Base-by-base conservation (phyloP, 2,329 filamentous ascomycete species). In the Xylaria sp. region DNA sequence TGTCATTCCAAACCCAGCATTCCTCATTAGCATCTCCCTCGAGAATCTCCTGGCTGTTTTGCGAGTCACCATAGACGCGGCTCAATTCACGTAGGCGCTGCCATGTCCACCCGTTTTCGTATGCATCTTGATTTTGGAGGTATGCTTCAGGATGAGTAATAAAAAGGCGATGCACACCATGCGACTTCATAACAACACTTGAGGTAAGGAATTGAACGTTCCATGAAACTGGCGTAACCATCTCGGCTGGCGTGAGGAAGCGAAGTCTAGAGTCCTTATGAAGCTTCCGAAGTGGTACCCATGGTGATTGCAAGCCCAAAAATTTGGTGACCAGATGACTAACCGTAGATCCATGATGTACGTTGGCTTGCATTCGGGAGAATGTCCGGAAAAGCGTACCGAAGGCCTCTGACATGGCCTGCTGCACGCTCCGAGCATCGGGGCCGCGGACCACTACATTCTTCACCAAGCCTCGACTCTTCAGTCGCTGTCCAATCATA, bases 71-170 rank as follows among this genome's bases (percentile, higher is more conserved):
- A 70, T 87, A 86, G 23, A 87, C 82, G 5, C 88, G 84, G 58
- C 86, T 88, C 27, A 93, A 81, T 72, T 89, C 85, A 40, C 89
- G 87, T 10, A 94, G 79, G 54, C 85, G 86, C 72, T 90, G 89
- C 92, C 92, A 95, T 1, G 88, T 90, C 91, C 91, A 94, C 5
- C 84, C 84, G 10, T 82, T 77, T 51, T 86, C 83, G 44, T 86
- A 85, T 5, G 86, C 83, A 37, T 84, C 80, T 16, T 81, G 78
- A 69, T 89, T 87, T 75, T 95, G 92, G 2, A 92, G 81, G 72
- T 95, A 95, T 1, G 91, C 90, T 72, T 92, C 89, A 3, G 90
- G 87, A 67, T 93, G 91, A 0, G 92, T 95, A 66, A 94, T 85
- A 79, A 92, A 95, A 13, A 95, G 85, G 9, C 92, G 86, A 69